A percentile compares a stretch with the other conserved stretches of the same genome.
These are phyloP conservation scores for Russula earlei DNA, from an alignment of 768 basidiomycete species.

Conservation along the genomic window DNA sequence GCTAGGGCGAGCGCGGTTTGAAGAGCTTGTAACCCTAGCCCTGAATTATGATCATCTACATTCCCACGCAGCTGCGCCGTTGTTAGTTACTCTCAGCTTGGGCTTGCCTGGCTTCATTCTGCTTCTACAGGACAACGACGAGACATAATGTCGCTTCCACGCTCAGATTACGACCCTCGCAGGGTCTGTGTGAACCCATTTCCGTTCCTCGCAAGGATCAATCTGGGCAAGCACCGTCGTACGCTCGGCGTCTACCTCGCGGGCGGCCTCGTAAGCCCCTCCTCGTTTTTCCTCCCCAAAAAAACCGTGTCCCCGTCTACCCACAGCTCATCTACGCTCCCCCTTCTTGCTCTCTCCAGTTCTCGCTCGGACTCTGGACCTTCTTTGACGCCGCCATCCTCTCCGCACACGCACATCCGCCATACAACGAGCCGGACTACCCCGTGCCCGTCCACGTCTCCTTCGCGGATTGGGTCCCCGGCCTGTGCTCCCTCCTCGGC, in stretches of 20 bases:
- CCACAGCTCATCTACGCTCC: background rate
- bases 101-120: too few species aligned
- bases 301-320: background rate
- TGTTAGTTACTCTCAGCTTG: too few species aligned
- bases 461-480: constrained; percentile 97
- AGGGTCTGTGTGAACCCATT: constrained; percentile 84
- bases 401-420: constrained; percentile 76
- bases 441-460: constrained; percentile 71
- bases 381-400: constrained; percentile 90
- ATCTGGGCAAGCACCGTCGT: constrained; percentile 67
- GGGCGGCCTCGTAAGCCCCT: constrained; percentile 71
- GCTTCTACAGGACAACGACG: constrained; percentile 6
- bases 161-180: constrained; percentile 75
- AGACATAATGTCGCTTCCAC: constrained; percentile 62
- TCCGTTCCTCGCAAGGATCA: constrained; percentile 43
- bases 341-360: constrained; percentile 39
- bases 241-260: constrained; percentile 85
- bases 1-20: too few species aligned
- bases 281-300: background rate
- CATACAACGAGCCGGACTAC: constrained; percentile 59
- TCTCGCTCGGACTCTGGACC: constrained; percentile 90
- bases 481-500: constrained; percentile 85
- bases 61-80: too few species aligned
- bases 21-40: too few species aligned
- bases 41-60: too few species aligned